Percentiles rank a stretch among this genome's conserved stretches.
Conservation (phyloP, 2,329 filamentous ascomycete genomes). For the Ploettnerulaceae sp. region DNA sequence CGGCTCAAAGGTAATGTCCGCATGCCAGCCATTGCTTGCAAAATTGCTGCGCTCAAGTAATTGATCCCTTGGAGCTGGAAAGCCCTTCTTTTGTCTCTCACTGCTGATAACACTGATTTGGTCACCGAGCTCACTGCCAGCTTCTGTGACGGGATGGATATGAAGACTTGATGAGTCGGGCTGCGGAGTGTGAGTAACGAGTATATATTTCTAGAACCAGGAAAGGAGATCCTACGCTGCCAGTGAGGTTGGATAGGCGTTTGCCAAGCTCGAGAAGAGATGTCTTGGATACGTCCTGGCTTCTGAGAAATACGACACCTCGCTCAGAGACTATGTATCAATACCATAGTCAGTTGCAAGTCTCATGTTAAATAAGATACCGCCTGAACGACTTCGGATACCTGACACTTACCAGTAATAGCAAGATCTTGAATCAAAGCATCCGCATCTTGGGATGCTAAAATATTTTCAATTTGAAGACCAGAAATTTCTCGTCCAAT, state of each 20-base stretch:
- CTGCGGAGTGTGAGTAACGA: conserved; percentile 3
- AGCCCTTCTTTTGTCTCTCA: conserved; percentile 33
- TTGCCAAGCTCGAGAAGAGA: conserved; percentile 42
- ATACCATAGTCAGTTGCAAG: too few species aligned
- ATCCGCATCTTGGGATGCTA: conserved; percentile 43
- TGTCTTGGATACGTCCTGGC: conserved; percentile 43
- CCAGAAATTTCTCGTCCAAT: conserved; percentile 53
- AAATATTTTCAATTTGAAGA: conserved; percentile 53
- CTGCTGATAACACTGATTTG: conserved; percentile 53
- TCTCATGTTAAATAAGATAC: too few species aligned
- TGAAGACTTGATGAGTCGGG: conserved; percentile 44
- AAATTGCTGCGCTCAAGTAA: conserved; percentile 47
- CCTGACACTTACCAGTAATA: conserved; percentile 35
- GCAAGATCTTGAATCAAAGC: conserved; percentile 57
- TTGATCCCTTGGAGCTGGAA: conserved; percentile 38
- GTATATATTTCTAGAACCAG: neutral
- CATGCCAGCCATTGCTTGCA: conserved; percentile 46
- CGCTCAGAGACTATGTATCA: conserved; percentile 54
- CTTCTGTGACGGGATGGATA: conserved; percentile 48
- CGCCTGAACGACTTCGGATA: too few species aligned
- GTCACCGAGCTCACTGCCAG: conserved; percentile 48
- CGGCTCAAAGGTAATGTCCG: conserved; percentile 50
- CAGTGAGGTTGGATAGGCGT: conserved; percentile 34
- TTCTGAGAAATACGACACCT: conserved; percentile 50
- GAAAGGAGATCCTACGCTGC: conserved; percentile 10